A percentile compares a stretch with the other conserved stretches of the same genome.
These are phyloP conservation scores for Neoboletus magnificus DNA, from an alignment of 768 basidiomycete species.

Conservation along the genomic window DNA sequence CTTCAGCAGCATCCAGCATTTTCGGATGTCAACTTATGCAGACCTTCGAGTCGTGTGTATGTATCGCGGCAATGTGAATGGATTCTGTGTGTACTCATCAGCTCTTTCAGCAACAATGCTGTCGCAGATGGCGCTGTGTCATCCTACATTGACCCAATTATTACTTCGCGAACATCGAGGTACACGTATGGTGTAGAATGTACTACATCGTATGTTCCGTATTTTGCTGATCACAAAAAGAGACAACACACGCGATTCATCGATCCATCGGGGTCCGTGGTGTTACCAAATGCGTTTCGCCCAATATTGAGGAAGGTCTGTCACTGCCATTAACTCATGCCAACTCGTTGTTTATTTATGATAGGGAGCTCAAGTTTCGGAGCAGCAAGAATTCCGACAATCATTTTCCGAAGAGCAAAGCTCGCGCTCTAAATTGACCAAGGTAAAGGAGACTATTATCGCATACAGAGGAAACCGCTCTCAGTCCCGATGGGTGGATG, in stretches of 20 bases:
- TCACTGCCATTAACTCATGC: too few species aligned
- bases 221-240: slow-evolving; percentile 34
- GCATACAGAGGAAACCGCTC: slow-evolving; percentile 14
- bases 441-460: slow-evolving; percentile 1
- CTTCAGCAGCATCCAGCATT: slow-evolving; percentile 38
- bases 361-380: slow-evolving; percentile 15
- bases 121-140: slow-evolving; percentile 48
- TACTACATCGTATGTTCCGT: slow-evolving; percentile 22
- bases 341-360: neutral
- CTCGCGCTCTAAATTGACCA: neutral
- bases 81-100: neutral
- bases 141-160: slow-evolving; percentile 43
- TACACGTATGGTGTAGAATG: slow-evolving; percentile 38
- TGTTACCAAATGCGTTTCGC: slow-evolving; percentile 35
- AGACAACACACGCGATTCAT: slow-evolving; percentile 26
- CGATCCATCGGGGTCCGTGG: slow-evolving; percentile 24
- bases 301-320: slow-evolving; percentile 35
- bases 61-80: slow-evolving; percentile 5
- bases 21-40: slow-evolving; percentile 38
- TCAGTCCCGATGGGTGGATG: slow-evolving; percentile 13
- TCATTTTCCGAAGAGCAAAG: neutral
- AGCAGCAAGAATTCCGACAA: slow-evolving; percentile 19
- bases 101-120: slow-evolving; percentile 38
- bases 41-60: slow-evolving; percentile 51
- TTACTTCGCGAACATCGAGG: slow-evolving; percentile 41